phyloP scores from a whole-genome alignment of 1,284 basidiomycete genomes.

The Ceratobasidium sp. region DNA sequence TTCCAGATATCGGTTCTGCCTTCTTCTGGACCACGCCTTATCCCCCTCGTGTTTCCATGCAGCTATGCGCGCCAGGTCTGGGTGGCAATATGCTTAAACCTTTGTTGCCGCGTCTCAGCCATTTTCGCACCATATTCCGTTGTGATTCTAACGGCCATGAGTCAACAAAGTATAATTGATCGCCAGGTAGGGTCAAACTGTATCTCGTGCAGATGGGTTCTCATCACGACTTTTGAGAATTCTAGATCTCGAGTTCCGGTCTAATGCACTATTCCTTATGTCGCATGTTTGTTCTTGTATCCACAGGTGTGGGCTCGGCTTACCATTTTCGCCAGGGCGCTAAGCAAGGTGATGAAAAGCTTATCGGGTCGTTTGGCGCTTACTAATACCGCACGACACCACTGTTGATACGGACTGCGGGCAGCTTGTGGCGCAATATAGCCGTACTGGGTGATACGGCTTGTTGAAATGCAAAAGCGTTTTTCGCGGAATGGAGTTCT shows the following conservation, averaged over 20 bases:
- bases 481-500: background rate
- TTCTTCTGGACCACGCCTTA: background rate
- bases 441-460: background rate
- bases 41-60: background rate
- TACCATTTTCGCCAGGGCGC: background rate
- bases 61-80: background rate
- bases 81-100: background rate
- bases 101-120: background rate
- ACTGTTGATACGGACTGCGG: background rate
- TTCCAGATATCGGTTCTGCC: constrained; percentile 6
- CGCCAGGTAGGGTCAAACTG: background rate
- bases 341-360: background rate
- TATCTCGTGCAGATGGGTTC: background rate
- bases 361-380: background rate
- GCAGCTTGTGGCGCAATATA: background rate
- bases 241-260: background rate
- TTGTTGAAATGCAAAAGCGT: background rate
- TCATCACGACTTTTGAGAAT: background rate
- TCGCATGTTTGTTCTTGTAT: background rate
- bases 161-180: background rate
- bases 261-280: background rate
- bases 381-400: background rate
- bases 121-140: background rate
- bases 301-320: background rate
- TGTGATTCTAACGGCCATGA: background rate